A percentile compares a stretch with the other conserved stretches of the same genome.
Evolutionary conservation across 2,329 filamentous ascomycete species (phyloP).

Genomic region (Penicillium sp.): DNA sequence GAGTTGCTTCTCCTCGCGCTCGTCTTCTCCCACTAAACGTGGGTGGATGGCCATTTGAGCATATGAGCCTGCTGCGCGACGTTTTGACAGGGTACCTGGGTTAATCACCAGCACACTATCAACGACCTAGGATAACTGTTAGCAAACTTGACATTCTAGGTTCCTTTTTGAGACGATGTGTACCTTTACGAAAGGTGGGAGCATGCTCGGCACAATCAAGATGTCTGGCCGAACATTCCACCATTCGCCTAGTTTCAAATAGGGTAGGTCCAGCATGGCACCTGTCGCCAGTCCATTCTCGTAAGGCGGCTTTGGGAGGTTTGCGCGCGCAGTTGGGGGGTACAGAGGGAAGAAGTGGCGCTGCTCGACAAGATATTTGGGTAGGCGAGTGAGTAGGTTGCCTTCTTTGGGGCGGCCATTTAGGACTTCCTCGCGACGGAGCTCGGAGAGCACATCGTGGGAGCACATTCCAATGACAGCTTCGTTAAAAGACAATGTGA

Average conservation of each 20-base stretch:
- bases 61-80: constrained; percentile 81
- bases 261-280: constrained; percentile 78
- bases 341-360: constrained; percentile 89
- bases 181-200: constrained; percentile 89
- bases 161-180: constrained; percentile 32
- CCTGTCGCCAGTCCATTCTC: constrained; percentile 66
- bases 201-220: constrained; percentile 75
- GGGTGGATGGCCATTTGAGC: constrained; percentile 76
- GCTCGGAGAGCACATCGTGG: constrained; percentile 81
- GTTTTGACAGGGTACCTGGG: constrained; percentile 83
- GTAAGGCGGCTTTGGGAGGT: constrained; percentile 65
- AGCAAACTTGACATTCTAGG: not conserved
- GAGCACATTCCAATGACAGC: constrained; percentile 77
- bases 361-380: constrained; percentile 81
- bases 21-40: constrained; percentile 60
- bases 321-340: constrained; percentile 72
- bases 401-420: constrained; percentile 58
- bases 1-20: constrained; percentile 60
- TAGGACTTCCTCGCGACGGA: constrained; percentile 72
- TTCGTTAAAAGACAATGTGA: constrained; percentile 87
- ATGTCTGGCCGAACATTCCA: constrained; percentile 83
- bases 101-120: constrained; percentile 90
- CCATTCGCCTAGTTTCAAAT: constrained; percentile 89
- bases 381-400: constrained; percentile 70
- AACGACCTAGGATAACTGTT: constrained; percentile 66